Evolutionary conservation across 441 rosid genomes (phyloP).

Genomic region (Jatropha podagrica): DNA sequence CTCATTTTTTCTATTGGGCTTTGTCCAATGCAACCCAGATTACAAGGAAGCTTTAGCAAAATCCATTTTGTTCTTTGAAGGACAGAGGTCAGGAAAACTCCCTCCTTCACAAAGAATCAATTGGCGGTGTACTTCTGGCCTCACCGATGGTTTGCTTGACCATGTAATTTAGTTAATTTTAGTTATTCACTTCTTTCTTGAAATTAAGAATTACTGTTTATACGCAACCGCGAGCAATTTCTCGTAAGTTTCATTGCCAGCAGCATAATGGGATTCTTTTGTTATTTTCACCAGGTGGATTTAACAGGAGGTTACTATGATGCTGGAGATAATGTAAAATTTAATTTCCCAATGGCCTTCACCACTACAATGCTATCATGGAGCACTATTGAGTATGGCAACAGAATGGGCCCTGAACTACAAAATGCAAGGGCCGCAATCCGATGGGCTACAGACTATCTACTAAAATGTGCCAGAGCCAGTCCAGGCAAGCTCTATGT

Average conservation of each 20-base stretch:
- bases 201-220: too few relatives aligned
- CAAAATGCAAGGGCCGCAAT: constrained; percentile 55
- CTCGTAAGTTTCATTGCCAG: too few relatives aligned
- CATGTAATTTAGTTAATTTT: constrained; percentile 35
- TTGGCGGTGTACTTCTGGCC: constrained; percentile 83
- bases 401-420: constrained; percentile 48
- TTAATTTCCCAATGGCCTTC: constrained; percentile 84
- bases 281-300: constrained; percentile 39
- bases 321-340: constrained; percentile 86
- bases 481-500: constrained; percentile 69
- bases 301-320: constrained; percentile 83
- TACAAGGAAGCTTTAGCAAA: constrained; percentile 80
- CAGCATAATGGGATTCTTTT: neutral
- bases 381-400: constrained; percentile 63
- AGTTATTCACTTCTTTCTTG: too few relatives aligned
- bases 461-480: constrained; percentile 56
- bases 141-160: constrained; percentile 65
- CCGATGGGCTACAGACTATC: constrained; percentile 72
- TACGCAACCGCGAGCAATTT: too few relatives aligned
- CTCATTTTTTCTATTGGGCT: constrained; percentile 23
- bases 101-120: constrained; percentile 50
- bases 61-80: constrained; percentile 83
- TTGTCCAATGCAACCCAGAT: constrained; percentile 55
- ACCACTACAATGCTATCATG: constrained; percentile 74
- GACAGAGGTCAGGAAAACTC: constrained; percentile 82